Evolutionary conservation across 2,329 filamentous ascomycete genomes (phyloP).

Genomic region (Talaromyces amestolkiae): DNA sequence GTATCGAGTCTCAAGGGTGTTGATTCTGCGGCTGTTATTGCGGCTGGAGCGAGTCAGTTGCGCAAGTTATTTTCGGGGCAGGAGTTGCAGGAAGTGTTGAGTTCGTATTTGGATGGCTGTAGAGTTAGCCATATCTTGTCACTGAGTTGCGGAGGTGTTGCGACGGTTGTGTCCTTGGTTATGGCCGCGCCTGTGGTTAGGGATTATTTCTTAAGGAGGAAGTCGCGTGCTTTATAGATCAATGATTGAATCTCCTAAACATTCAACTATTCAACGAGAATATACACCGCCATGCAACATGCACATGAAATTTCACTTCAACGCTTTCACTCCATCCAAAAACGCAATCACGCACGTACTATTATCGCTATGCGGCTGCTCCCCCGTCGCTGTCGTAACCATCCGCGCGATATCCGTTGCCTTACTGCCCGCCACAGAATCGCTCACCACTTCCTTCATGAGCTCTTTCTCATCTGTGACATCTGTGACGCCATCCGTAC

Average conservation of each 20-base stretch:
- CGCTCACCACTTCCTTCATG: constrained; percentile 32
- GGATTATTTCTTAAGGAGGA: not conserved
- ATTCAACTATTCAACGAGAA: too few species aligned
- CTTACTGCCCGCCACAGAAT: constrained; percentile 29
- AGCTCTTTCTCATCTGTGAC: constrained; percentile 29
- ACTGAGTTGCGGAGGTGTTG: constrained; percentile 4
- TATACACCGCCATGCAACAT: not conserved
- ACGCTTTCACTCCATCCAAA: constrained; percentile 30
- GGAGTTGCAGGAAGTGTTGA: constrained; percentile 10
- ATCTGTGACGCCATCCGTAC: constrained; percentile 34
- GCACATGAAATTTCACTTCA: constrained; percentile 7
- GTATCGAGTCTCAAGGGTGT: not conserved
- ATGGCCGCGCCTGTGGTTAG: constrained; percentile 13
- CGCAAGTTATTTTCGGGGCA: constrained; percentile 2
- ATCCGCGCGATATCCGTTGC: constrained; percentile 32
- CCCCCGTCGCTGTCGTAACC: constrained; percentile 25
- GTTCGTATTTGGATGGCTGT: constrained; percentile 16
- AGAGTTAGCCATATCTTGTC: constrained; percentile 14
- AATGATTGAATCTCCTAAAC: not conserved
- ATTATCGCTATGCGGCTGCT: constrained; percentile 30
- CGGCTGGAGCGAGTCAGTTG: constrained; percentile 11
- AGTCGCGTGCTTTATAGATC: not conserved
- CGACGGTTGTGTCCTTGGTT: constrained; percentile 8
- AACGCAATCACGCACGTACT: constrained; percentile 34
- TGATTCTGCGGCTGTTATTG: constrained; percentile 5